These are phyloP conservation scores for Ramichloridium luteum DNA, from an alignment of 2,329 filamentous ascomycete species.

Conservation along the genomic window DNA sequence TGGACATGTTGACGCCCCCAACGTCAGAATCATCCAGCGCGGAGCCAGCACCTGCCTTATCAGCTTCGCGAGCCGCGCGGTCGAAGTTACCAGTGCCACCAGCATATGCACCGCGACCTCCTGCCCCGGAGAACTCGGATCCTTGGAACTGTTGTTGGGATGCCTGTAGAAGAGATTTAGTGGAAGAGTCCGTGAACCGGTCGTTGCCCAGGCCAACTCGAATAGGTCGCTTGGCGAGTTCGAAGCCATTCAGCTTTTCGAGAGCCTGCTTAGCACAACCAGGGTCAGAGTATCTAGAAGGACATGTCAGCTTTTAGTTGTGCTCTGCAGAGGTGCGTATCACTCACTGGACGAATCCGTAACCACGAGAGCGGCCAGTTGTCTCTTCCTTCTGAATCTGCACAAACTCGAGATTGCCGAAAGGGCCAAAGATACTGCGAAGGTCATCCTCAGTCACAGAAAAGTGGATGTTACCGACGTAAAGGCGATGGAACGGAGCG, in stretches of 20 bases:
- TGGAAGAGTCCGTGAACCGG: conserved; percentile 98
- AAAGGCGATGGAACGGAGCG: conserved; percentile 92
- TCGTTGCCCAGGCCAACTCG: conserved; percentile 98
- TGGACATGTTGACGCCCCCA: conserved; percentile 97
- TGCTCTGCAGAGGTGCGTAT: background rate
- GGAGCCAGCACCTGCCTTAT: conserved; percentile 75
- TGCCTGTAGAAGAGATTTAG: conserved; percentile 78
- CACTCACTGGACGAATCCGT: conserved; percentile 96
- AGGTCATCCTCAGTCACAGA: conserved; percentile 95
- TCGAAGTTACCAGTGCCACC: conserved; percentile 70
- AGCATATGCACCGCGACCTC: conserved; percentile 72
- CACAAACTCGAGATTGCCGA: conserved; percentile 94
- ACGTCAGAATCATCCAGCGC: conserved; percentile 96
- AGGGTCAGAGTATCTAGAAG: conserved; percentile 45
- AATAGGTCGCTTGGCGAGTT: conserved; percentile 91
- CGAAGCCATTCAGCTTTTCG: conserved; percentile 99
- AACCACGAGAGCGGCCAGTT: conserved; percentile 76
- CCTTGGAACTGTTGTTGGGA: conserved; percentile 42
- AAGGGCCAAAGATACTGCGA: conserved; percentile 92
- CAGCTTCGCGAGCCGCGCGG: conserved; percentile 77
- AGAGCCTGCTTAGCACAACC: conserved; percentile 84
- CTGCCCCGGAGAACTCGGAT: conserved; percentile 80
- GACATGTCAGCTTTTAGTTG: conserved; percentile 7
- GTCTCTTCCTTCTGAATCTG: conserved; percentile 92
- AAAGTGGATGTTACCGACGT: conserved; percentile 99